Base-by-base conservation (phyloP, 2,329 filamentous ascomycete species). In the Nemania bipapillata region DNA sequence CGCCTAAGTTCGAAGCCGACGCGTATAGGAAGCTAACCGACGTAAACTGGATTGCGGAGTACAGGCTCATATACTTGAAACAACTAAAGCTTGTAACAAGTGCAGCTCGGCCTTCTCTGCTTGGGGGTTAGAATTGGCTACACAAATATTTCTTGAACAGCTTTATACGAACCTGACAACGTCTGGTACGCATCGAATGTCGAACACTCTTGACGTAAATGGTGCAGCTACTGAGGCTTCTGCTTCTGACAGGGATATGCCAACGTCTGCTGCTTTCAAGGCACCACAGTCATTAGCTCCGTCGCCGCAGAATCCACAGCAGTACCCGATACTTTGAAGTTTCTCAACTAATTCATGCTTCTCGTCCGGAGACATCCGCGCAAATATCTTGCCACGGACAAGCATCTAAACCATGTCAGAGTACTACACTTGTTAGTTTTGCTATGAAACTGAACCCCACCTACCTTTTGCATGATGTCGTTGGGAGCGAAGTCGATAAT, bases 1-100 rank as follows among this genome's bases (percentile, higher is more conserved):
- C 96, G 57, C 96, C 96, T 5, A 99, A 84, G 78, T 99, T 99
- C 8, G 93, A 97, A 11, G 92, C 96, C 7, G 90, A 94, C 6
- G 94, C 92, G 80, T 99, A 99, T 17, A 99, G 86, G 78, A 99
- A 97, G 85, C 92, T 97, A 77, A 99, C 96, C 0, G 93, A 93
- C 7, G 93, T 97, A 83, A 99, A 99, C 80, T 99, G 96, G 73
- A 99, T 99, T n/a, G 96, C 95, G 2, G 94, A 98, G 83, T 99
- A 99, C 72, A 99, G 82, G 75, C 92, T 96, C 96, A 99, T 99
- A 82, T 97, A 99, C 83, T 98, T 99, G 87, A 99, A 99, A 83
- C 96, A 99, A 83, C 93, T 96, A 83, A 99, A 99, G 80, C 94
- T 97, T 12, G 96, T 99, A n/a, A 98, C 94, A 37, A 99, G 86